A percentile compares a stretch with the other conserved stretches of the same genome.
phyloP scores from a whole-genome alignment of 1,284 basidiomycete genomes.

The Puccinia triticina region DNA sequence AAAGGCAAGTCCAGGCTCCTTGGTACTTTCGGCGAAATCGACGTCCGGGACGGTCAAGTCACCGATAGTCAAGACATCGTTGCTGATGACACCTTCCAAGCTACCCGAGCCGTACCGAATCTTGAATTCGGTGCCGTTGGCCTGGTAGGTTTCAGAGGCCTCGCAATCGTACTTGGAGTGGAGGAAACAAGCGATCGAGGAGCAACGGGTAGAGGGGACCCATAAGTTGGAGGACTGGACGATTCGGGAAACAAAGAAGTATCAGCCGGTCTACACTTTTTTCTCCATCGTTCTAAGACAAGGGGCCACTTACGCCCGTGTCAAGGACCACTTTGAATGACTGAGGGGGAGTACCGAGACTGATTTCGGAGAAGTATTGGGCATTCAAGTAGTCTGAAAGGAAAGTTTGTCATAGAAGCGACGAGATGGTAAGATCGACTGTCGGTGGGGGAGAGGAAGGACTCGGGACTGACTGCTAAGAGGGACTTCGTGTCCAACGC shows the following conservation, averaged over 20 bases:
- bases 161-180: conserved; percentile 88
- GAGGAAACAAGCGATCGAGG: conserved; percentile 95
- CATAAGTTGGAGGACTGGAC: conserved; percentile 79
- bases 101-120: conserved; percentile 97
- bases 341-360: conserved; percentile 79
- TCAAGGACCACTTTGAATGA: conserved; percentile 55
- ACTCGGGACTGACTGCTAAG: conserved; percentile 73
- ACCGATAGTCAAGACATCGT: conserved; percentile 79
- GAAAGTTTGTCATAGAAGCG: conserved; percentile 13
- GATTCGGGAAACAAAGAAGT: conserved; percentile 34
- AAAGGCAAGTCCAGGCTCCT: conserved; percentile 95
- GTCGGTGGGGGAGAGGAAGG: conserved; percentile 28
- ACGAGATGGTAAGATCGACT: background rate
- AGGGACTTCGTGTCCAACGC: conserved; percentile 79
- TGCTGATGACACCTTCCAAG: conserved; percentile 93
- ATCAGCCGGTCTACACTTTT: conserved; percentile 65
- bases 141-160: conserved; percentile 83
- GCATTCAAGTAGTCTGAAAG: conserved; percentile 89
- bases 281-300: conserved; percentile 77
- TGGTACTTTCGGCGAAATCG: conserved; percentile 94
- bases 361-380: conserved; percentile 91
- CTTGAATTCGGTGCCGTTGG: conserved; percentile 85
- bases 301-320: conserved; percentile 28
- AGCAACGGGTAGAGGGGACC: conserved; percentile 86
- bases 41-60: conserved; percentile 77